phyloP scores from a whole-genome alignment of 371 early-diverging fungal species.

The Mortierella sp. region DNA sequence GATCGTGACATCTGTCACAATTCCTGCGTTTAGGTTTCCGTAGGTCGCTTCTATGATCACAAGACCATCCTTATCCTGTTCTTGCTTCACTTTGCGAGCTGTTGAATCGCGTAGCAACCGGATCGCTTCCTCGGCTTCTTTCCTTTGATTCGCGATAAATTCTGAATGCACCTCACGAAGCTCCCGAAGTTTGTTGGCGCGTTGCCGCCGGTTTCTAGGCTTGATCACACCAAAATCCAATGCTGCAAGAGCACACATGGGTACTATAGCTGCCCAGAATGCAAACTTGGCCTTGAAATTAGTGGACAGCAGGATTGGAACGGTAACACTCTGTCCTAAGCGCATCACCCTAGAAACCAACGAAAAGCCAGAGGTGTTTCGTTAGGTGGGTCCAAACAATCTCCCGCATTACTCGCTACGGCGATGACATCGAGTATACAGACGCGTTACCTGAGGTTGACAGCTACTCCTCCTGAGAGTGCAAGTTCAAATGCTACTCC shows the following conservation, averaged over 20 bases:
- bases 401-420: too few species aligned
- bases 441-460: slow-evolving; percentile 69
- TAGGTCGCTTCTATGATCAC: slow-evolving; percentile 90
- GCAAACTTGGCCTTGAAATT: slow-evolving; percentile 79
- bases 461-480: slow-evolving; percentile 75
- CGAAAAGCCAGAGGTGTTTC: background rate
- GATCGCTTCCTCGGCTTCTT: slow-evolving; percentile 84
- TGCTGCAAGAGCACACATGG: slow-evolving; percentile 69
- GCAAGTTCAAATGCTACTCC: slow-evolving; percentile 85
- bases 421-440: background rate
- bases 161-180: slow-evolving; percentile 83
- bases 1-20: slow-evolving; percentile 86
- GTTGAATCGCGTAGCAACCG: slow-evolving; percentile 77
- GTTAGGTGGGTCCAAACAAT: too few species aligned
- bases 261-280: slow-evolving; percentile 74
- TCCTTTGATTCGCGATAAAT: slow-evolving; percentile 73
- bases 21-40: slow-evolving; percentile 73
- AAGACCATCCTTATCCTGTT: slow-evolving; percentile 78
- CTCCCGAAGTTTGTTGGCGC: slow-evolving; percentile 73
- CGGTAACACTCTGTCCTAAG: slow-evolving; percentile 82
- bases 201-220: slow-evolving; percentile 72
- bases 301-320: slow-evolving; percentile 86
- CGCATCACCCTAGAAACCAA: slow-evolving; percentile 69
- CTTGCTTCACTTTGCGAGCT: slow-evolving; percentile 73
- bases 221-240: slow-evolving; percentile 75